Conservation (phyloP, 2,329 filamentous ascomycete genomes). For the Eutypella sp. region DNA sequence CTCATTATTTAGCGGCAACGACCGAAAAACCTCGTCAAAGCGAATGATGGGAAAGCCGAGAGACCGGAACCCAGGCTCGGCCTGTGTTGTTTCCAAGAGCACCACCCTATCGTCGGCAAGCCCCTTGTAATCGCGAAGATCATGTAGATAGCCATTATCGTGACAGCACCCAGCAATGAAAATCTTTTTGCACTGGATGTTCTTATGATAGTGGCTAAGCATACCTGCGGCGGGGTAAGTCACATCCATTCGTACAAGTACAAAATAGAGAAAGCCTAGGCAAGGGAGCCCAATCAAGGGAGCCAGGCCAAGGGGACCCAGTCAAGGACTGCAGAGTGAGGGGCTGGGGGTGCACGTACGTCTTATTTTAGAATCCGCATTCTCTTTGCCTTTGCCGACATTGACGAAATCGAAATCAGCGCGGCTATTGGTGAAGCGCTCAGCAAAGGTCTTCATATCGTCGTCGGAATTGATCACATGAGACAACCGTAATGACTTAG, state of each 20-base stretch:
- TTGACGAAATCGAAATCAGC: constrained; percentile 31
- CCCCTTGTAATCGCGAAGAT: constrained; percentile 28
- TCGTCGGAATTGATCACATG: constrained; percentile 27
- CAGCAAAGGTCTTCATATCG: constrained; percentile 27
- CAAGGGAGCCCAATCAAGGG: background rate
- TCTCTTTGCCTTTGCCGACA: constrained; percentile 31
- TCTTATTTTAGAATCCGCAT: constrained; percentile 29
- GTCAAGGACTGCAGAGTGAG: background rate
- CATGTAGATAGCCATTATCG: constrained; percentile 31
- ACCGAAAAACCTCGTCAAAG: constrained; percentile 27
- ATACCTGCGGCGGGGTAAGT: constrained; percentile 19
- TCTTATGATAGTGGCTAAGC: constrained; percentile 30
- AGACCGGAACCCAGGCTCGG: constrained; percentile 25
- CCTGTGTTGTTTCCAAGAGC: constrained; percentile 28
- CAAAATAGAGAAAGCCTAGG: background rate
- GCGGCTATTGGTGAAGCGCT: constrained; percentile 29
- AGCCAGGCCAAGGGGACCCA: background rate
- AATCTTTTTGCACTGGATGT: constrained; percentile 28
- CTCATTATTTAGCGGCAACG: constrained; percentile 26
- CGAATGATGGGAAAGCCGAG: constrained; percentile 27
- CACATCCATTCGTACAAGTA: background rate
- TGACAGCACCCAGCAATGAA: constrained; percentile 30
- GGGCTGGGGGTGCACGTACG: constrained; percentile 13
- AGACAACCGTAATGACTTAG: constrained; percentile 27
- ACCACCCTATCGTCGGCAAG: constrained; percentile 18